phyloP scores from a whole-genome alignment of 176 grass and related monocot genomes.

The Aegilops umbellulata region DNA sequence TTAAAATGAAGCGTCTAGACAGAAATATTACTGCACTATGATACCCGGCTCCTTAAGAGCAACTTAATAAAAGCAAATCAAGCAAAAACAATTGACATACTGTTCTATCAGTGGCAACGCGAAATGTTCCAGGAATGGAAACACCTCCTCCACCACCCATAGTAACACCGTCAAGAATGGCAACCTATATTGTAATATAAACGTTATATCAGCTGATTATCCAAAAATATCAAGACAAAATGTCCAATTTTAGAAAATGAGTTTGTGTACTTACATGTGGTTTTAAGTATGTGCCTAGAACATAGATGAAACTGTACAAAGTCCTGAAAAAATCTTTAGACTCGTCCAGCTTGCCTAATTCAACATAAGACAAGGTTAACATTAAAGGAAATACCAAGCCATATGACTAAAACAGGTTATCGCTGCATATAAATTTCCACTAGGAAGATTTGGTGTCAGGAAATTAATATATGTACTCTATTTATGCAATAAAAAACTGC shows the following conservation, averaged over 20 bases:
- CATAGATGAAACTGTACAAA: conserved; percentile 83
- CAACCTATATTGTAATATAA: conserved; percentile 53
- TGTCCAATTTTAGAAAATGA: neutral
- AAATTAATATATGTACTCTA: neutral
- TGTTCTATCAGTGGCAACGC: conserved; percentile 86
- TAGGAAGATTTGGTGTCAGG: neutral
- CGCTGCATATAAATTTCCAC: neutral
- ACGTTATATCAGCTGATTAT: neutral
- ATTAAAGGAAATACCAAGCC: neutral
- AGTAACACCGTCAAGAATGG: conserved; percentile 86
- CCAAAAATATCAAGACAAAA: conserved; percentile 14
- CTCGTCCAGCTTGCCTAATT: conserved; percentile 67
- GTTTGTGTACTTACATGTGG: conserved; percentile 73
- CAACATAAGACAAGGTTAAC: neutral
- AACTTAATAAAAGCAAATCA: conserved; percentile 8
- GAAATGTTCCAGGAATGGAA: conserved; percentile 96
- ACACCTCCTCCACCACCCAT: conserved; percentile 94
- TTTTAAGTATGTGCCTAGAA: conserved; percentile 92
- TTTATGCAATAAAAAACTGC: neutral
- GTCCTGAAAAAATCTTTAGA: conserved; percentile 95
- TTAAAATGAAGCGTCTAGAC: neutral
- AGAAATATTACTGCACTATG: neutral
- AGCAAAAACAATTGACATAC: conserved; percentile 39
- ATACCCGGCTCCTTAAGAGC: neutral
- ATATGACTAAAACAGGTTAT: neutral